Evolutionary conservation across 1,284 basidiomycete species (phyloP), one percentile per base, ranked within the genome.

Genomic region (Afroboletus lepidellus): DNA sequence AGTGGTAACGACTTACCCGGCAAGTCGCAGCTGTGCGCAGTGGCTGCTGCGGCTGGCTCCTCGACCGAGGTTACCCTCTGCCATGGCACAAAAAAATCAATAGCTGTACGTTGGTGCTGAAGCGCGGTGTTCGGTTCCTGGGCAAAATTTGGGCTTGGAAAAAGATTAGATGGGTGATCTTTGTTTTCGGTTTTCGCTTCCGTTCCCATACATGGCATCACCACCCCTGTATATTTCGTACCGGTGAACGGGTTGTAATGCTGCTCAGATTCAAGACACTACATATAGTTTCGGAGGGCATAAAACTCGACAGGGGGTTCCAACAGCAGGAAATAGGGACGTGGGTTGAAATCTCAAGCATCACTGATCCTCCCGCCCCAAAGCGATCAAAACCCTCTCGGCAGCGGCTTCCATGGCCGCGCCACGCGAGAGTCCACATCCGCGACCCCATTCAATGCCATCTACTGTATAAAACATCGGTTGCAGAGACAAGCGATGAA

Each of bases 361-460:
- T n/a, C n/a, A n/a, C n/a, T n/a, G n/a, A n/a, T 1, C 38, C 32
- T 37, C n/a, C 34, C 29, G 43, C 3, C 30, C 30, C 44, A 62
- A 44, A 46, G 59, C 61, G 13, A 51, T 46, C 37, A 66, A 38
- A 30, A 66, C 66, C 3, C 3, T 33, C 39, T 43, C 20, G 21
- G 64, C 61, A 6, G 68, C 64, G 8, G 23, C 48, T 23, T 70
- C 64, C 63, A 52, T 66, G 13, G 64, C 64, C 36, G 51, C 53
- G 23, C 53, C 50, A n/a, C 54, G 51, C 44, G 63, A 53, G 12
- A 41, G 16, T 8, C 66, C 64, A 0, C 18, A 45, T 24, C 68
- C 64, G 18, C 53, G 54, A n/a, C 68, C 66, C 54, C 60, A 66
- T n/a, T 70, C 66, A 7, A 68, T 23, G 8, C 36, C 54, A 4